Evolutionary conservation across 768 basidiomycete genomes (phyloP).

Genomic region (Galerina marginata): DNA sequence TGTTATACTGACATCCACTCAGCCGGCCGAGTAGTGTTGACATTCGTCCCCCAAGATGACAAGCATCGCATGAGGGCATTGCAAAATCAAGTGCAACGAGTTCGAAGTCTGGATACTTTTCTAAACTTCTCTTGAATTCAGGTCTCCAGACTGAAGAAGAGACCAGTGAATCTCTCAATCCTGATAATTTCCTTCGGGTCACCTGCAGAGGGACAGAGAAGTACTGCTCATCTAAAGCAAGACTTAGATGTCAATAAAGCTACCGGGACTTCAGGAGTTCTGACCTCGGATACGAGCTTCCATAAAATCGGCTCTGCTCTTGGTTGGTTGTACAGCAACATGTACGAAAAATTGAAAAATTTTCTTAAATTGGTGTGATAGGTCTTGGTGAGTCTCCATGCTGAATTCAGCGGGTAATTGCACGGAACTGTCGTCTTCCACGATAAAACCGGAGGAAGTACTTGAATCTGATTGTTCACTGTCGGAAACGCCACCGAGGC

Average conservation of each 20-base stretch:
- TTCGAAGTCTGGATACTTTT: slow-evolving; percentile 69
- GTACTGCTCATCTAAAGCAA: slow-evolving; percentile 61
- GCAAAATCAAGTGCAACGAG: slow-evolving; percentile 58
- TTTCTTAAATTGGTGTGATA: slow-evolving; percentile 83
- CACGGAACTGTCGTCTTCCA: slow-evolving; percentile 65
- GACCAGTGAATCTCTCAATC: slow-evolving; percentile 76
- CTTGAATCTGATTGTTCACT: slow-evolving; percentile 12
- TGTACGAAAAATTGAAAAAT: slow-evolving; percentile 89
- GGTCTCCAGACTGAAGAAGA: slow-evolving; percentile 86
- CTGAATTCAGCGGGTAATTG: slow-evolving; percentile 81
- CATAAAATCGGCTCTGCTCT: slow-evolving; percentile 61
- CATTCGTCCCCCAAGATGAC: slow-evolving; percentile 72
- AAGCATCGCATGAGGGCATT: slow-evolving; percentile 79
- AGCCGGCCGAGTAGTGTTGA: slow-evolving; percentile 69
- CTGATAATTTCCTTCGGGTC: slow-evolving; percentile 70
- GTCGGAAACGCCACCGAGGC: slow-evolving; percentile 43
- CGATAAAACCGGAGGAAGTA: slow-evolving; percentile 54
- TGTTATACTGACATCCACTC: slow-evolving; percentile 73
- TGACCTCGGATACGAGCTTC: slow-evolving; percentile 55
- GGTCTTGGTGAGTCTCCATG: slow-evolving; percentile 77
- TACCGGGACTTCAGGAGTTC: slow-evolving; percentile 10
- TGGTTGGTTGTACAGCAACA: slow-evolving; percentile 64
- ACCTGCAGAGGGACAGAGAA: slow-evolving; percentile 73
- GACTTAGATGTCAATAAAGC: not conserved
- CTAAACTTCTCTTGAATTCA: slow-evolving; percentile 66